phyloP scores from a whole-genome alignment of 495 filamentous ascomycete species.

The Penicillium malachiteum region DNA sequence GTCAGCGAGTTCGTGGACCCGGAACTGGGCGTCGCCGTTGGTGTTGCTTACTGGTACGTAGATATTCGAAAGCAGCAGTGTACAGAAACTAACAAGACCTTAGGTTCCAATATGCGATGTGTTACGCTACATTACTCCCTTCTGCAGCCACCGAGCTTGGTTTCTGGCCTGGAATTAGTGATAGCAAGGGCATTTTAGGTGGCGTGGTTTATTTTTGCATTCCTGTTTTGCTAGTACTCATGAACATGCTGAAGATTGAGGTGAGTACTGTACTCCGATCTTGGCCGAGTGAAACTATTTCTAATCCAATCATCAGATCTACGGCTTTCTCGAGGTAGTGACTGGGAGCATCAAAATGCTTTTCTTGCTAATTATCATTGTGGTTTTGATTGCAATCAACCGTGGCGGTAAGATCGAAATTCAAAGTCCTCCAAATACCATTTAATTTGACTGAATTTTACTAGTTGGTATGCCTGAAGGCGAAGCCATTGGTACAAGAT shows the following conservation, averaged over 20 bases:
- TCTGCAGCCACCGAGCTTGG: slow-evolving; percentile 36
- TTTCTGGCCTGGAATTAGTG: slow-evolving; percentile 28
- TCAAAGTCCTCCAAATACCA: not conserved
- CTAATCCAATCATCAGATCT: slow-evolving; percentile 21
- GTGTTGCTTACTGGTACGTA: slow-evolving; percentile 46
- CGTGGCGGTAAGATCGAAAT: slow-evolving; percentile 15
- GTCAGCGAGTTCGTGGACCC: slow-evolving; percentile 49
- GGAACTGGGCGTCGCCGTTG: slow-evolving; percentile 46
- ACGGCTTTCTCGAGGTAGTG: slow-evolving; percentile 38
- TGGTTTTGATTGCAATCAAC: slow-evolving; percentile 29
- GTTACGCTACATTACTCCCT: slow-evolving; percentile 40
- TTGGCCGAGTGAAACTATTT: not conserved
- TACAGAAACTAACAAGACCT: not conserved
- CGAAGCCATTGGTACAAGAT: slow-evolving; percentile 14
- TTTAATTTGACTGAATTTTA: not conserved
- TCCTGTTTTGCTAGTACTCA: slow-evolving; percentile 28
- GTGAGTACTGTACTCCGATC: slow-evolving; percentile 16
- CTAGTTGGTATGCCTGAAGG: slow-evolving; percentile 7
- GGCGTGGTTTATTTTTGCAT: slow-evolving; percentile 29
- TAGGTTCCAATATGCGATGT: slow-evolving; percentile 47
- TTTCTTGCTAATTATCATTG: slow-evolving; percentile 27
- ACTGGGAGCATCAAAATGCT: slow-evolving; percentile 39
- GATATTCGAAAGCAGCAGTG: not conserved
- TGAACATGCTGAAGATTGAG: slow-evolving; percentile 35
- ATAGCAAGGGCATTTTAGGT: slow-evolving; percentile 24